phyloP scores from a whole-genome alignment of 257 asterid genomes.

The Petunia axillaris region DNA sequence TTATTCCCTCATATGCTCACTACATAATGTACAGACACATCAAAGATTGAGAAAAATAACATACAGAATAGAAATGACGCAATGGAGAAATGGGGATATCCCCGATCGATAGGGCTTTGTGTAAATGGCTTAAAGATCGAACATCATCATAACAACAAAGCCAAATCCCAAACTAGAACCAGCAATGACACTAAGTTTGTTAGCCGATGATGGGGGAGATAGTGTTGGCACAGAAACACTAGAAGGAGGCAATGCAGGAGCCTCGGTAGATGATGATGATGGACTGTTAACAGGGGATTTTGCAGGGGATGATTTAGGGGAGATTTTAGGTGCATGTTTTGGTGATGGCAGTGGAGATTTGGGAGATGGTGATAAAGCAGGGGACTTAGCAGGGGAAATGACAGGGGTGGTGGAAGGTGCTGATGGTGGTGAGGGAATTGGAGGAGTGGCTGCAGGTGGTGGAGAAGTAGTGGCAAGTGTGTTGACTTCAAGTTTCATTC shows the following conservation, averaged over 20 bases:
- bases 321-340: slow-evolving; percentile 16
- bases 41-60: too few species aligned
- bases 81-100: not conserved
- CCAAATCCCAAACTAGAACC: slow-evolving; percentile 28
- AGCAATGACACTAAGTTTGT: slow-evolving; percentile 33
- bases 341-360: slow-evolving; percentile 34
- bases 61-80: not conserved
- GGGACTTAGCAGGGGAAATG: slow-evolving; percentile 30
- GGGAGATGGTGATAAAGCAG: slow-evolving; percentile 9
- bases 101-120: not conserved
- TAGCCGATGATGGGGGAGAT: slow-evolving; percentile 47
- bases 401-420: slow-evolving; percentile 31
- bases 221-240: not conserved
- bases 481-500: slow-evolving; percentile 68
- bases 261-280: slow-evolving; percentile 19
- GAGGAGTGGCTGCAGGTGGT: slow-evolving; percentile 34
- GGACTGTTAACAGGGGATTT: slow-evolving; percentile 20
- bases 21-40: too few species aligned
- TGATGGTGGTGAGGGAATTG: slow-evolving; percentile 9
- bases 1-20: too few species aligned
- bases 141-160: slow-evolving; percentile 31
- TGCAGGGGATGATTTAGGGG: slow-evolving; percentile 30
- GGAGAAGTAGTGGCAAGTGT: slow-evolving; percentile 43
- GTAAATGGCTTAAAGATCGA: slow-evolving; percentile 23
- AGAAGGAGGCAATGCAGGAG: not conserved